These are phyloP conservation scores for Paramyrothecium roridum DNA, from an alignment of 2,329 filamentous ascomycete species.

Conservation along the genomic window DNA sequence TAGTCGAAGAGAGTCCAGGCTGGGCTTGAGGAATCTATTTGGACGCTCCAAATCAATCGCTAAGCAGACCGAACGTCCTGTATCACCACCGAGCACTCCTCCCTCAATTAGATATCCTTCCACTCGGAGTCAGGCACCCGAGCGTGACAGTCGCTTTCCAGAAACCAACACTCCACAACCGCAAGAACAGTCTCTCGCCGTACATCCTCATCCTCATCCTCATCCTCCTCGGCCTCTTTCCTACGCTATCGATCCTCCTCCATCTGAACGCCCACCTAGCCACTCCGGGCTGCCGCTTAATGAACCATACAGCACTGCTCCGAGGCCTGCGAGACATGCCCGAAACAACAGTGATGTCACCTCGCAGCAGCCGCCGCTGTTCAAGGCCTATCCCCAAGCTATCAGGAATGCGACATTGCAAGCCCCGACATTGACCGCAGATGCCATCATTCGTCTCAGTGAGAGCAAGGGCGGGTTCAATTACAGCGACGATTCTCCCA, in stretches of 20 bases:
- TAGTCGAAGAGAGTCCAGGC: conserved; percentile 46
- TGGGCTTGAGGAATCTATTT: conserved; percentile 51
- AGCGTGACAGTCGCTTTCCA: conserved; percentile 34
- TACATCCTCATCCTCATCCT: no score
- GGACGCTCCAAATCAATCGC: conserved; percentile 35
- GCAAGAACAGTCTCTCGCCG: background rate
- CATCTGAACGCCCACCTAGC: conserved; percentile 31
- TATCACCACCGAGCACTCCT: conserved; percentile 23
- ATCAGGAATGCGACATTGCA: conserved; percentile 71
- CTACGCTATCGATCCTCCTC: conserved; percentile 12
- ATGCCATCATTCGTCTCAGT: conserved; percentile 63
- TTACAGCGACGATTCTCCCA: conserved; percentile 16
- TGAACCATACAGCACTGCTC: conserved; percentile 5
- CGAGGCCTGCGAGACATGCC: background rate
- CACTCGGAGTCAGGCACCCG: conserved; percentile 20
- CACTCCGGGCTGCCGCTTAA: conserved; percentile 5
- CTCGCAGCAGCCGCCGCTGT: conserved; percentile 74
- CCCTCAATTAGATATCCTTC: conserved; percentile 38
- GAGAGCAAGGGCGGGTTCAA: conserved; percentile 28
- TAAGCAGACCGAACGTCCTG: conserved; percentile 28
- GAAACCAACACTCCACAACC: conserved; percentile 9
- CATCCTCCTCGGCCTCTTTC: background rate
- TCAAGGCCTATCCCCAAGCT: conserved; percentile 83
- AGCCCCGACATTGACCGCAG: conserved; percentile 64
- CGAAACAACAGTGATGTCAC: conserved; percentile 17